A percentile compares a stretch with the other conserved stretches of the same genome.
These are phyloP conservation scores for Lepidium didymum DNA, from an alignment of 345 rosid genomes.

Conservation along the genomic window DNA sequence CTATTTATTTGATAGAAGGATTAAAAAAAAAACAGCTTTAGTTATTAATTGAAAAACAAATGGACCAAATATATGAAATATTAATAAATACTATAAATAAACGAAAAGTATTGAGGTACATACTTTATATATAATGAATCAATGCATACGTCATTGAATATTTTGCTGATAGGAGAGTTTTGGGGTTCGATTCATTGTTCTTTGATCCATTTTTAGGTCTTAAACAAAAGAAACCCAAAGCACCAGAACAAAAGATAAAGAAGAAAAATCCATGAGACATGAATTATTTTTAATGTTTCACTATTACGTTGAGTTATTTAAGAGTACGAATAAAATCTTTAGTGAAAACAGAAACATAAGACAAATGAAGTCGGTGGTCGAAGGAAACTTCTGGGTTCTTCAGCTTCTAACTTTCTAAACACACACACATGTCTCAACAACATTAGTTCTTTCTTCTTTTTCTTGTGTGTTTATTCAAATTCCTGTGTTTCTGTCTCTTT, in stretches of 20 bases:
- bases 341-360: neutral
- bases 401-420: constrained; percentile 1
- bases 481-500: neutral
- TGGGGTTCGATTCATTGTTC: constrained; percentile 5
- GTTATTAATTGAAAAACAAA: neutral
- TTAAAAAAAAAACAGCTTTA: too few species aligned
- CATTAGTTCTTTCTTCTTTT: neutral
- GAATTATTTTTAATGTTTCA: neutral
- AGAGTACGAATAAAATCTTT: neutral
- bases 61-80: neutral
- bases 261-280: neutral
- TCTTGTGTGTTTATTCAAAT: too few species aligned
- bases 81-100: neutral
- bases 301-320: neutral
- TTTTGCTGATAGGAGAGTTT: neutral
- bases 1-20: too few species aligned
- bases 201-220: neutral
- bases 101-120: neutral
- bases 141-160: constrained; percentile 1
- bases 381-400: constrained; percentile 11
- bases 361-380: constrained; percentile 28
- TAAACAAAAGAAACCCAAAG: neutral
- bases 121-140: neutral
- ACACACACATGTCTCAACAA: neutral
- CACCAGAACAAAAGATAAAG: neutral